phyloP scores from a whole-genome alignment of 169 alveolate species.

The Besnoitia besnoiti region DNA sequence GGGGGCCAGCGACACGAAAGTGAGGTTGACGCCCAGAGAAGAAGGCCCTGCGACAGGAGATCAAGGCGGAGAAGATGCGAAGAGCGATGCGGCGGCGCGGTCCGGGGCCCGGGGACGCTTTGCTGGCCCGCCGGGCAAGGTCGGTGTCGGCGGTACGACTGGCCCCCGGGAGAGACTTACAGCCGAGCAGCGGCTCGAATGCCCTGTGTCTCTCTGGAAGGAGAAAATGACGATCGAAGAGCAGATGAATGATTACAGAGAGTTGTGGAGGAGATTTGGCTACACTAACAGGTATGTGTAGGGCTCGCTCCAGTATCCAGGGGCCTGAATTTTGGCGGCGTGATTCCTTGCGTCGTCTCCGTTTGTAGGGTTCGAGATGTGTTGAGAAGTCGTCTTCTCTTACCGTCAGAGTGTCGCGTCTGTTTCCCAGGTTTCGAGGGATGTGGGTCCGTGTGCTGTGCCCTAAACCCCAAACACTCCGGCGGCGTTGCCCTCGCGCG shows the following conservation, averaged over 20 bases:
- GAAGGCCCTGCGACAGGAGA: background rate
- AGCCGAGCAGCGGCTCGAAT: background rate
- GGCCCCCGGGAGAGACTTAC: constrained; percentile 3
- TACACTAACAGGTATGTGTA: constrained; percentile 19
- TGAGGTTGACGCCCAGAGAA: background rate
- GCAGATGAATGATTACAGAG: constrained; percentile 37
- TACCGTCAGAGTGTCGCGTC: no score
- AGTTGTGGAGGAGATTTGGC: constrained; percentile 21
- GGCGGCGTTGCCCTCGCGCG: no score
- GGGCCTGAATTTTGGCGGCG: no score
- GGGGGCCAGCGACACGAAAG: background rate
- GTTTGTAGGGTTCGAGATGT: no score
- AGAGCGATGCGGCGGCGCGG: background rate
- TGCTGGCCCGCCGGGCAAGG: background rate
- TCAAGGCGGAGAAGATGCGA: background rate
- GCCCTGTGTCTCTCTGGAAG: constrained; percentile 29
- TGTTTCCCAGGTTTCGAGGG: no score
- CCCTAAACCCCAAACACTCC: no score
- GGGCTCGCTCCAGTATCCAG: no score
- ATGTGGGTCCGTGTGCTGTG: no score
- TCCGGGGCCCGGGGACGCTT: background rate
- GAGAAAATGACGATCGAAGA: constrained; percentile 29
- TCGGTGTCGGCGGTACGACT: background rate
- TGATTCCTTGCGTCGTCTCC: no score
- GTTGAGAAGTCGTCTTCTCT: no score